Base-by-base conservation (phyloP, 2,329 filamentous ascomycete species). In the Trichoderma cornu-damae region DNA sequence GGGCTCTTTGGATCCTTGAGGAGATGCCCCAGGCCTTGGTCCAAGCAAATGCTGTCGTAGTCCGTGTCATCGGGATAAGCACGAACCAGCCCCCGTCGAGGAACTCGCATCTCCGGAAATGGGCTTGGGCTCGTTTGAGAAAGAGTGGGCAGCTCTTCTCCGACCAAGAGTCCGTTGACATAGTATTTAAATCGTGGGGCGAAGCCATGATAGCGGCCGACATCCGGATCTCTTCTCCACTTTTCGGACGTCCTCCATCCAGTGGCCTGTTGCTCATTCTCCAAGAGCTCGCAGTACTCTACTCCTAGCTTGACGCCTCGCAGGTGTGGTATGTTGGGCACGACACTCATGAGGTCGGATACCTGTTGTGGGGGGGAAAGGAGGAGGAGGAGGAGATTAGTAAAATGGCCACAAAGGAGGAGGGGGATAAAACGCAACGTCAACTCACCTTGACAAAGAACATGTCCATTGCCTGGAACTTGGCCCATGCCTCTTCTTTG, bases 381-480 rank as follows among this genome's bases (percentile, higher is more conserved):
- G 6, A 3, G 30, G 18, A 14, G 22, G 14, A 18, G 6, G 14
- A 34, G 16, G 16, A 14, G 14, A 4, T 43, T 54, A 35, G 32
- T 35, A 35, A 20, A 20, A 20, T 18, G 11, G 11, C 11, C 3
- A 35, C n/a, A 8, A 22, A 20, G 6, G 4, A 8, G 1, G 9
- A 16, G 16, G 37, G n/a, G 37, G 16, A 6, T n/a, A 6, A n/a
- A 2, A 32, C 3, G 11, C 22, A 8, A 20, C 4, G 14, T 2
- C 18, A 18, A 60, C 74, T 61, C 70, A 86, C 82, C 76, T 85
- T 86, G 61, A 87, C 79, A 64, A 87, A 86, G 67, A 87, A 87
- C 76, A 86, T 77, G 62, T 86, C 80, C 66, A 81, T 79, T 16
- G 77, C 75, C 59, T 77, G 69, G 67, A 86, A 85, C 63, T 74